A percentile compares a stretch with the other conserved stretches of the same genome.
These are phyloP conservation scores for Anthracocystis walkeri DNA, from an alignment of 1,284 basidiomycete genomes.

Conservation along the genomic window DNA sequence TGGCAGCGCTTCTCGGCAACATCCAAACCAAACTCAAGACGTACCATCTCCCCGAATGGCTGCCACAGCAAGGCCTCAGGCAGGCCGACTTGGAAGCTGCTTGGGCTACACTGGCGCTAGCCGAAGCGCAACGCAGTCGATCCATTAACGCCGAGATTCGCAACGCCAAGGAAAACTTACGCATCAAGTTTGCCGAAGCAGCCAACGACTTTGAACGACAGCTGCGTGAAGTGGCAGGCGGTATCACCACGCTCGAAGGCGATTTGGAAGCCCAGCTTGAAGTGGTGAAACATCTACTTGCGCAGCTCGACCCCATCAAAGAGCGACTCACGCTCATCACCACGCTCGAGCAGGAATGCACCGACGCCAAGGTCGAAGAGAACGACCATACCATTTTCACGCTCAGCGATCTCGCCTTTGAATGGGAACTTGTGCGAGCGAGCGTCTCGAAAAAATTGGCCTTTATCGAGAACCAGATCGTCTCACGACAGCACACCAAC, in stretches of 20 bases:
- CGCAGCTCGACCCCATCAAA: conserved; percentile 46
- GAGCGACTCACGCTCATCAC: conserved; percentile 38
- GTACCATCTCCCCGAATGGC: conserved; percentile 75
- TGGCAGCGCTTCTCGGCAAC: conserved; percentile 88
- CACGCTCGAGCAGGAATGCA: conserved; percentile 75
- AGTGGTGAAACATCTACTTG: conserved; percentile 47
- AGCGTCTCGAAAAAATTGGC: conserved; percentile 88
- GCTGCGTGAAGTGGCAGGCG: conserved; percentile 51
- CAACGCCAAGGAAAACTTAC: conserved; percentile 76
- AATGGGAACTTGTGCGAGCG: conserved; percentile 84
- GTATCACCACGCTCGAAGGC: conserved; percentile 55
- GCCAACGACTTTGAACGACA: conserved; percentile 82
- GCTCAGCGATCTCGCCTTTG: conserved; percentile 88
- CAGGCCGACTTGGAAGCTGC: conserved; percentile 79
- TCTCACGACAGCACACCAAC: conserved; percentile 89
- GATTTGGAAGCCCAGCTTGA: conserved; percentile 53
- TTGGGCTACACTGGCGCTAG: conserved; percentile 80
- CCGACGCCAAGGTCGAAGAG: conserved; percentile 92
- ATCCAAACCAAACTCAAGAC: conserved; percentile 94
- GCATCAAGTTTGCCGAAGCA: conserved; percentile 83
- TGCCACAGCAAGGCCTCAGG: conserved; percentile 51
- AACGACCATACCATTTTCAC: conserved; percentile 96
- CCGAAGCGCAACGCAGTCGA: conserved; percentile 82
- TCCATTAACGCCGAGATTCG: conserved; percentile 91
- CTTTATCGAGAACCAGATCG: conserved; percentile 97